Base-by-base conservation (phyloP, 2,329 filamentous ascomycete species). In the Paracoccidioides lutzii region DNA sequence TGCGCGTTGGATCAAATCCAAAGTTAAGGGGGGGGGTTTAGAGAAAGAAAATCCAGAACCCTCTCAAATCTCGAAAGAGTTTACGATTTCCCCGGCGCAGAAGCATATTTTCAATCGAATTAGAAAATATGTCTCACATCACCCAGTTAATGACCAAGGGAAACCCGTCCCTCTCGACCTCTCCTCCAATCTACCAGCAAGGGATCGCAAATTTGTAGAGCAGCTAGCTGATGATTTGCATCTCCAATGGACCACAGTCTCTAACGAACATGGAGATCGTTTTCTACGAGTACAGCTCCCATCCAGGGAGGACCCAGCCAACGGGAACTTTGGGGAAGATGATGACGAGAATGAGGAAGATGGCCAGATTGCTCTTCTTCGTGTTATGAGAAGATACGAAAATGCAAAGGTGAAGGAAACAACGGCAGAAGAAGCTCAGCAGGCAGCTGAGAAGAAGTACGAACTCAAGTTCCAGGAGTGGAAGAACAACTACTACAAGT, bases 401-500 rank as follows among this genome's bases (percentile, higher is more conserved):
- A 91, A 88, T 61, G 93, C 93, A 28, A 83, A 87, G 65, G 82
- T 95, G 30, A 78, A 93, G 42, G 90, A 97, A 64, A 72, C 88
- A 50, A 85, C 86, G 1, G 75, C 84, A 1, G 87, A 90, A 61
- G 87, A 95, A 64, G 86, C 86, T 14, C 84, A 93, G 68, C 79
- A 81, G 52, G 81, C 85, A 15, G 87, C 91, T 70, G 82, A 95
- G 63, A 80, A 85, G 67, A 85, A 93, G 63, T 98, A 98, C 69
- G 83, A 96, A 64, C 76, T 87, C 62, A 95, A 94, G 67, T 97
- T 97, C 67, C 77, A 83, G 59, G 81, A 84, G 56, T 98, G 93
- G 93, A 98, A 96, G 75, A 85, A 94, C 69, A 84, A 87, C 59
- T 95, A 98, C 72, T 98, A 98, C 72, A 77, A 81, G 60, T 81